These are phyloP conservation scores for Aspergillus bertholletiae DNA, from an alignment of 495 filamentous ascomycete genomes.

Conservation along the genomic window DNA sequence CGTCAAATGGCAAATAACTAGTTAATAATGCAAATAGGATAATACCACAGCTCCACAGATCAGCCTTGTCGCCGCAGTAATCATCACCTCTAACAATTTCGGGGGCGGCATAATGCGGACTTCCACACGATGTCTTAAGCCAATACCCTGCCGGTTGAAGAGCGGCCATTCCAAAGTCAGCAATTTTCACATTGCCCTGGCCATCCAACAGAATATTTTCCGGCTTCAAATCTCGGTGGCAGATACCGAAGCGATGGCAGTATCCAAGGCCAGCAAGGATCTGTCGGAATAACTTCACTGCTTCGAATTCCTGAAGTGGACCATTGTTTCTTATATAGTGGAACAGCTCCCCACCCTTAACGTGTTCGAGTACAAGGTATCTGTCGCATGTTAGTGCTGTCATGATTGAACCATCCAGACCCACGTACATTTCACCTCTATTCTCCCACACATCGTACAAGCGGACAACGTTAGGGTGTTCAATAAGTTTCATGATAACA, in stretches of 20 bases:
- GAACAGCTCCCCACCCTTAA: slow-evolving; percentile 88
- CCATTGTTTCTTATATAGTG: slow-evolving; percentile 68
- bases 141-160: slow-evolving; percentile 74
- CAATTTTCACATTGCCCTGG: slow-evolving; percentile 76
- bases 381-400: slow-evolving; percentile 38
- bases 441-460: slow-evolving; percentile 98
- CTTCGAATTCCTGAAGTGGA: slow-evolving; percentile 70
- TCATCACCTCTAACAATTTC: slow-evolving; percentile 69
- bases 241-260: slow-evolving; percentile 89
- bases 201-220: slow-evolving; percentile 89
- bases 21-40: slow-evolving; percentile 82
- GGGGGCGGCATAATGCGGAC: slow-evolving; percentile 92
- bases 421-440: slow-evolving; percentile 77
- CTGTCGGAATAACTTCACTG: slow-evolving; percentile 83
- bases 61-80: slow-evolving; percentile 80
- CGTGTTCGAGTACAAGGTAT: slow-evolving; percentile 95
- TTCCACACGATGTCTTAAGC: slow-evolving; percentile 87
- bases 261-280: slow-evolving; percentile 89
- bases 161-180: slow-evolving; percentile 97
- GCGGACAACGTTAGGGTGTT: slow-evolving; percentile 88
- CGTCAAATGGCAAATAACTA: slow-evolving; percentile 79
- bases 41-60: slow-evolving; percentile 94
- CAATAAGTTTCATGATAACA: slow-evolving; percentile 91
- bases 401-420: background rate
- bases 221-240: slow-evolving; percentile 93